Conservation (phyloP, 1,284 basidiomycete genomes). For the Meira miltonrushii region DNA sequence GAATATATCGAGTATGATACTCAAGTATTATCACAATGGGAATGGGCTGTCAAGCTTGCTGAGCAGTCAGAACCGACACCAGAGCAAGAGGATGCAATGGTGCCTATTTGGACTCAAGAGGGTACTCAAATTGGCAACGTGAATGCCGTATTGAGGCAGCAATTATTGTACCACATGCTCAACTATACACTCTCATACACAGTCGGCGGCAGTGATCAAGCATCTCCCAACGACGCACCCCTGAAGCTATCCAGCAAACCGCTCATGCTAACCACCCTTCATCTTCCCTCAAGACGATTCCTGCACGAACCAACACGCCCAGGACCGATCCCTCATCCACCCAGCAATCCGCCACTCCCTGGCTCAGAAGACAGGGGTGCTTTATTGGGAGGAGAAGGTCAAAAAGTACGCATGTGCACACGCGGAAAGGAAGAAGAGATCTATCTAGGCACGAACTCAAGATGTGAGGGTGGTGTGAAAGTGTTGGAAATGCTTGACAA, state of each 20-base stretch:
- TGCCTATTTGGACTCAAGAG: constrained; percentile 18
- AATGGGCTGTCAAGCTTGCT: constrained; percentile 14
- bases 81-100: not conserved
- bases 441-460: constrained; percentile 64
- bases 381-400: constrained; percentile 73
- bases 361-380: constrained; percentile 57
- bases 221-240: constrained; percentile 49
- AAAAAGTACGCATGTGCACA: constrained; percentile 66
- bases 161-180: constrained; percentile 88
- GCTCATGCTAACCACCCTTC: constrained; percentile 36
- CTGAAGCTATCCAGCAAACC: constrained; percentile 10
- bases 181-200: constrained; percentile 66
- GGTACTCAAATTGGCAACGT: constrained; percentile 60
- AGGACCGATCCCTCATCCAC: constrained; percentile 41
- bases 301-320: constrained; percentile 59
- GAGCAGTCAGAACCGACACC: not conserved
- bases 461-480: constrained; percentile 63
- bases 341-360: constrained; percentile 30
- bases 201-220: not conserved
- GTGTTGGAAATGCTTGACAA: constrained; percentile 56
- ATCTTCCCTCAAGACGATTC: constrained; percentile 75
- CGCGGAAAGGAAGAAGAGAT: constrained; percentile 41
- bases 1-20: not conserved
- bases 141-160: constrained; percentile 74
- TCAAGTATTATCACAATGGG: constrained; percentile 4